Evolutionary conservation across 768 basidiomycete genomes (phyloP).

Genomic region (Termitomyces sp.): DNA sequence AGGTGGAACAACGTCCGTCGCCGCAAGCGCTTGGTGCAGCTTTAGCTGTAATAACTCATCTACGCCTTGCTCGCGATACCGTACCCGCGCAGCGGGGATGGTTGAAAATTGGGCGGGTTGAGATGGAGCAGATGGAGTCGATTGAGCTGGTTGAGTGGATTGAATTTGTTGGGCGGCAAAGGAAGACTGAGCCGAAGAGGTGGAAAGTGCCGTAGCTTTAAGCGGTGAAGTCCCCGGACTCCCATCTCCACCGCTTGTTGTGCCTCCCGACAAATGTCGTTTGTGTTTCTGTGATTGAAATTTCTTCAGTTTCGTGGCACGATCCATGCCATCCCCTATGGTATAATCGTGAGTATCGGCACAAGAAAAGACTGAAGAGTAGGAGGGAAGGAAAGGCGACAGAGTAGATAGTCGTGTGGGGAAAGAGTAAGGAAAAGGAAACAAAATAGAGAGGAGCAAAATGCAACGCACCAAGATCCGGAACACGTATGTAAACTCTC

Average conservation of each 20-base stretch:
- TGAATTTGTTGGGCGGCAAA: neutral
- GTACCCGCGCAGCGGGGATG: constrained; percentile 34
- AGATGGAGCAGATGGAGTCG: too few relatives aligned
- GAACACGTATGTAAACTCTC: constrained; percentile 65
- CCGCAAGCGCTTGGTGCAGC: constrained; percentile 80
- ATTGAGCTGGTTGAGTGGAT: too few relatives aligned
- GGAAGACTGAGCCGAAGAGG: neutral
- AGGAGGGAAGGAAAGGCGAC: too few relatives aligned
- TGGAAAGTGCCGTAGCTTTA: neutral
- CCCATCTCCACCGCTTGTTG: constrained; percentile 9
- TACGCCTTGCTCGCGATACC: constrained; percentile 89
- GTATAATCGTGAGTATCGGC: too few relatives aligned
- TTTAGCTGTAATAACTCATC: constrained; percentile 95
- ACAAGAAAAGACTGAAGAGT: too few relatives aligned
- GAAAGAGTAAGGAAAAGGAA: too few relatives aligned
- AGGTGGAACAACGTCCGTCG: constrained; percentile 59
- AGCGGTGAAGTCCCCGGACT: neutral
- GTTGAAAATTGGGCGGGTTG: neutral
- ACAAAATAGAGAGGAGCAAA: neutral
- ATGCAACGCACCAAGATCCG: constrained; percentile 44
- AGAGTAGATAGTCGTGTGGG: too few relatives aligned
- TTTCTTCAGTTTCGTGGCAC: constrained; percentile 24
- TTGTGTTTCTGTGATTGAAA: constrained; percentile 9
- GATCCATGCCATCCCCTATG: constrained; percentile 54
- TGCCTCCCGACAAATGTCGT: constrained; percentile 8